Evolutionary conservation across 768 basidiomycete genomes (phyloP), one percentile per base, ranked within the genome.

Genomic region (Macrolepiota dolichaula): DNA sequence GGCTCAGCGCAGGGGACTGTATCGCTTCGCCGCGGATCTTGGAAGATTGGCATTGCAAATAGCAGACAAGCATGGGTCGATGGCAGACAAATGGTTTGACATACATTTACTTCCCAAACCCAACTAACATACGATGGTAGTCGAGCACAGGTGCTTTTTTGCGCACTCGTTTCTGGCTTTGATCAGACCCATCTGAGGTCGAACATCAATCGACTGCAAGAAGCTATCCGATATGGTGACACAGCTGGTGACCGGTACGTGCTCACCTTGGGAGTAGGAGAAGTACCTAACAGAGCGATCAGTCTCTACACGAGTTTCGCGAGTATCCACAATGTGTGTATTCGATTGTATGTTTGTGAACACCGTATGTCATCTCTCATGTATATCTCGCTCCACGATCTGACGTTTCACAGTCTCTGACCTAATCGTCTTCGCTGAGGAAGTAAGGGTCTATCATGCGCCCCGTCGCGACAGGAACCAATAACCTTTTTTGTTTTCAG

Each of bases 281-380:
- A 19, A 35, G 7, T 38, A 10, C 2, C 46, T 53, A 15, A 62
- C 29, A 22, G 35, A 27, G 17, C n/a, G 9, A 4, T 50, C 22
- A 89, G 88, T 15, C 77, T 86, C 11, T 89, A 86, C 68, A 85
- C 85, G 2, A 80, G 81, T 63, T 84, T 88, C 62, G 81, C 85
- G 4, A 80, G 72, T 59, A 80, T 88, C 11, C 84, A 88, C 66
- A 70, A 75, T 2, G 72, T 86, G 35, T 70, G 82, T 22, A 82
- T 80, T 6, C 80, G 80, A 50, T 72, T 89, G 2, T 88, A 79
- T 65, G 78, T 85, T 12, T 82, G 86, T 64, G 84, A 88, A 53
- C 84, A 87, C 67, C 66, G 87, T 87, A 68, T 66, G 86, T 75
- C 13, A 15, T 17, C 13, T 27, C 17, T 19, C 29, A 51, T 44